Evolutionary conservation across 2,329 filamentous ascomycete genomes (phyloP).

Genomic region (Aspergillus persii): DNA sequence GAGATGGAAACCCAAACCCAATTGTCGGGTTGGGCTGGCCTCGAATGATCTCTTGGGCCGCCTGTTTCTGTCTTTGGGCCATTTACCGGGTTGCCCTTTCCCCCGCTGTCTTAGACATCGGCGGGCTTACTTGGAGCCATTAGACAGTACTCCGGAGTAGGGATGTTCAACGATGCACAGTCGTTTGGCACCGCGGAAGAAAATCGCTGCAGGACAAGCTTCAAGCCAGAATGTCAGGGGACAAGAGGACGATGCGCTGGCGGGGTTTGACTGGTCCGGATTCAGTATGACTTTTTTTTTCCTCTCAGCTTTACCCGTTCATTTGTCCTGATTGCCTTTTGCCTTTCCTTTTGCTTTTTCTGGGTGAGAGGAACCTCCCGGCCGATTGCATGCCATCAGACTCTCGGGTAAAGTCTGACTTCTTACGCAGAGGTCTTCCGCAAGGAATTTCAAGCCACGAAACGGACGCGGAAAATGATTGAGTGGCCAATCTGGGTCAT

Average conservation of each 20-base stretch:
- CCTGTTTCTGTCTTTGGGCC: neutral
- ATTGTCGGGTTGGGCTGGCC: neutral
- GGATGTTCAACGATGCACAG: neutral
- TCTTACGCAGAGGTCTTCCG: neutral
- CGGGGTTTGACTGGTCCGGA: constrained; percentile 10
- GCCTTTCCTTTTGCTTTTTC: neutral
- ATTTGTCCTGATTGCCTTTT: neutral
- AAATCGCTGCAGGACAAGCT: constrained; percentile 9
- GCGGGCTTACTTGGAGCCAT: neutral
- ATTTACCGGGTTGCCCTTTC: no score
- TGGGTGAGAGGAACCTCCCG: neutral
- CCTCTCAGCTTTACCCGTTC: neutral
- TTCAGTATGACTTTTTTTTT: neutral
- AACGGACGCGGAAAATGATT: neutral
- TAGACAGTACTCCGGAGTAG: neutral
- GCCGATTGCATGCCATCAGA: neutral
- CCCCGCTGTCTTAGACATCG: no score
- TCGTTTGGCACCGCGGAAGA: neutral
- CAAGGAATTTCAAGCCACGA: neutral
- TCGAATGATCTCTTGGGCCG: neutral
- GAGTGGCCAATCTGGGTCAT: neutral
- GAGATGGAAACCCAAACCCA: neutral
- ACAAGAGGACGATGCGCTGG: constrained; percentile 8
- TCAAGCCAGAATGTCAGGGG: constrained; percentile 4
- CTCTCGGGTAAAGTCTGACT: neutral